Conservation (phyloP, 345 rosid genomes). For the Boechera divaricarpa region DNA sequence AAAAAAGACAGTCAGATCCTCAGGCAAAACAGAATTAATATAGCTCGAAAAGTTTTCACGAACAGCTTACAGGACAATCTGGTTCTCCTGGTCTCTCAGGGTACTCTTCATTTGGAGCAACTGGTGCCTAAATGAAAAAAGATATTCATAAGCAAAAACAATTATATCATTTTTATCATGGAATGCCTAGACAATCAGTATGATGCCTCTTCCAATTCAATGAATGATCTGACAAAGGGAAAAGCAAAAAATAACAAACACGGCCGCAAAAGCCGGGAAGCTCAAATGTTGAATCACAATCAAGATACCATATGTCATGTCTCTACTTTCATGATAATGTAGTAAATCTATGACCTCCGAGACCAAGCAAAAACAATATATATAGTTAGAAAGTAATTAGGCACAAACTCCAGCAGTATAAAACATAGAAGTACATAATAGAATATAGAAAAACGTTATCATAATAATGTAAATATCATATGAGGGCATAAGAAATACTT, state of each 20-base stretch:
- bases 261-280: constrained; percentile 5
- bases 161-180: constrained; percentile 21
- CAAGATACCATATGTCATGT: constrained; percentile 20
- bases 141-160: constrained; percentile 22
- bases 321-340: constrained; percentile 19
- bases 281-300: constrained; percentile 19
- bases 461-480: constrained; percentile 34
- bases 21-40: constrained; percentile 25
- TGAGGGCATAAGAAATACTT: constrained; percentile 43
- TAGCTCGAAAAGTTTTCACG: constrained; percentile 18
- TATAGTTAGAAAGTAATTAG: constrained; percentile 10
- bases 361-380: constrained; percentile 35
- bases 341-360: constrained; percentile 14
- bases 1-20: constrained; percentile 35
- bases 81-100: constrained; percentile 91
- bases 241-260: constrained; percentile 32
- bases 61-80: constrained; percentile 88
- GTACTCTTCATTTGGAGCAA: constrained; percentile 57
- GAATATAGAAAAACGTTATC: constrained; percentile 13
- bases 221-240: constrained; percentile 25
- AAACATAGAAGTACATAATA: constrained; percentile 35
- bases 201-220: constrained; percentile 29
- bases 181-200: constrained; percentile 29
- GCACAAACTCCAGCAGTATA: constrained; percentile 17
- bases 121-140: constrained; percentile 64